Percentiles rank a stretch among this genome's conserved stretches.
Evolutionary conservation across 305 asterid genomes (phyloP).

Genomic region (Fraxinus dipetala): DNA sequence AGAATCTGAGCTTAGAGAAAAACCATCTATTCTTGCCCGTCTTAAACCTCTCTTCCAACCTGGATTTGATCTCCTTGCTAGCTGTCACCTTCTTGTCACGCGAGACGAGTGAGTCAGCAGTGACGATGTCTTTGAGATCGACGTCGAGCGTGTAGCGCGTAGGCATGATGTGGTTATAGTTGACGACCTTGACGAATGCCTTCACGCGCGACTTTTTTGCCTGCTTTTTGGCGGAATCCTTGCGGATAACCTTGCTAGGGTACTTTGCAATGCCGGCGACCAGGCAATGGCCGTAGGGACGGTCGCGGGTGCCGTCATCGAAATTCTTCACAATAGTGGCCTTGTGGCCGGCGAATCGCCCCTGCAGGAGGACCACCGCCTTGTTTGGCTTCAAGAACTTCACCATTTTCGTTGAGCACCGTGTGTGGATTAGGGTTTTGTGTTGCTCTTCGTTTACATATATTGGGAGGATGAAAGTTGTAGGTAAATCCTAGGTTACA

Average conservation of each 20-base stretch:
- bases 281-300: slow-evolving; percentile 41
- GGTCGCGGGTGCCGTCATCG: slow-evolving; percentile 41
- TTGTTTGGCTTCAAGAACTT: slow-evolving; percentile 40
- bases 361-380: slow-evolving; percentile 41
- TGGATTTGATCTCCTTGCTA: slow-evolving; percentile 30
- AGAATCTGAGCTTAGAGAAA: slow-evolving; percentile 41
- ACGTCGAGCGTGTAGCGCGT: slow-evolving; percentile 45
- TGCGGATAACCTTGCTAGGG: slow-evolving; percentile 36
- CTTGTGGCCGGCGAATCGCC: slow-evolving; percentile 38
- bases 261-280: slow-evolving; percentile 43
- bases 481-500: not conserved
- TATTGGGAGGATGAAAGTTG: not conserved
- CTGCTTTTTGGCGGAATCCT: slow-evolving; percentile 39
- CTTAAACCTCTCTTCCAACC: slow-evolving; percentile 39
- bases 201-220: slow-evolving; percentile 44
- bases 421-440: slow-evolving; percentile 12
- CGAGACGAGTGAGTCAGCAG: slow-evolving; percentile 25
- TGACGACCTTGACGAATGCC: slow-evolving; percentile 36
- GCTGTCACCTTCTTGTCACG: slow-evolving; percentile 44
- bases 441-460: not conserved
- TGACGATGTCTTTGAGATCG: slow-evolving; percentile 32
- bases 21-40: slow-evolving; percentile 43
- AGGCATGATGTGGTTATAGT: slow-evolving; percentile 42
- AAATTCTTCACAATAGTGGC: slow-evolving; percentile 35
- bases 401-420: slow-evolving; percentile 24